Conservation (phyloP, 176 grass and related monocot genomes). For the Themeda triandra region DNA sequence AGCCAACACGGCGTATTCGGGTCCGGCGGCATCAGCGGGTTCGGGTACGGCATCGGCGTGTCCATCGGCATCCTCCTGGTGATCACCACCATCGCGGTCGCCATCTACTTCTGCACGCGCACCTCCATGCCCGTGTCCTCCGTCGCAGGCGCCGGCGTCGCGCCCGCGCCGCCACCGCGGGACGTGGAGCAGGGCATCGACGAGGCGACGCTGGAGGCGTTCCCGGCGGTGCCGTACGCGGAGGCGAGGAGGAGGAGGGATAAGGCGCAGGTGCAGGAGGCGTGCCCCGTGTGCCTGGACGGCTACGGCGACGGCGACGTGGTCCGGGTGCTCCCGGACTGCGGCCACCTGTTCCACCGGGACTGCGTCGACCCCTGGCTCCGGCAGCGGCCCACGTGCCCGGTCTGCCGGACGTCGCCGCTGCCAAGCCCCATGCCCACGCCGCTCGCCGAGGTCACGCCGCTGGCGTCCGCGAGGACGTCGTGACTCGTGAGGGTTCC, state of each 20-base stretch:
- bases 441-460: slow-evolving; percentile 66
- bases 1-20: slow-evolving; percentile 20
- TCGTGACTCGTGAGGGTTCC: not conserved
- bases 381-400: slow-evolving; percentile 60
- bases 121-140: not conserved
- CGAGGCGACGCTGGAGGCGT: slow-evolving; percentile 56
- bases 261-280: not conserved
- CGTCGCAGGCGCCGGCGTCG: not conserved
- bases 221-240: slow-evolving; percentile 46
- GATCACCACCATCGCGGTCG: slow-evolving; percentile 54
- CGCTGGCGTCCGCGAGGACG: slow-evolving; percentile 24
- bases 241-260: slow-evolving; percentile 33
- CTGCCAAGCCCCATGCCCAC: slow-evolving; percentile 66
- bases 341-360: slow-evolving; percentile 67
- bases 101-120: slow-evolving; percentile 72
- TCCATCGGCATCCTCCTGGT: slow-evolving; percentile 74
- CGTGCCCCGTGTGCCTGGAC: slow-evolving; percentile 61
- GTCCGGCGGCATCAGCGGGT: slow-evolving; percentile 40
- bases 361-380: slow-evolving; percentile 72
- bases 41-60: slow-evolving; percentile 63
- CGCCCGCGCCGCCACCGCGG: not conserved
- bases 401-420: slow-evolving; percentile 69
- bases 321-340: slow-evolving; percentile 64
- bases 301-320: slow-evolving; percentile 52
- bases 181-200: slow-evolving; percentile 60